These are phyloP conservation scores for Pyricularia sp. DNA, from an alignment of 2,329 filamentous ascomycete genomes.

Conservation along the genomic window DNA sequence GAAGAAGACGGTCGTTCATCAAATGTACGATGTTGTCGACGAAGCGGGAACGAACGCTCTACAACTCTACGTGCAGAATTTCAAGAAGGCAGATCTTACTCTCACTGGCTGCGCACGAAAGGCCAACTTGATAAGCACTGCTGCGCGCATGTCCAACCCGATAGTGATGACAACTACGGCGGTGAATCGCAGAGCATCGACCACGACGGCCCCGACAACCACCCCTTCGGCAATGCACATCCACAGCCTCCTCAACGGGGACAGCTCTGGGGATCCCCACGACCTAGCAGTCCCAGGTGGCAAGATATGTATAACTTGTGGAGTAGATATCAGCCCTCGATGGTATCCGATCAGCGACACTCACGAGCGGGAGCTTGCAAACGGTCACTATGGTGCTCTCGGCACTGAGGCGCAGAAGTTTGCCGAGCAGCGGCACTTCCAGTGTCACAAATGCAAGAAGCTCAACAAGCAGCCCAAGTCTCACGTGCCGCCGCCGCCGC, in stretches of 20 bases:
- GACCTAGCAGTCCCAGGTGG: slow-evolving; percentile 28
- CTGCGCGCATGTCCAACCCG: slow-evolving; percentile 43
- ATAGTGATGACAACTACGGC: slow-evolving; percentile 27
- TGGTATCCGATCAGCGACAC: slow-evolving; percentile 56
- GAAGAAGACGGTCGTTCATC: slow-evolving; percentile 63
- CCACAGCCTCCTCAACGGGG: slow-evolving; percentile 17
- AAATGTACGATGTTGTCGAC: slow-evolving; percentile 66
- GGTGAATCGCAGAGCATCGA: slow-evolving; percentile 46
- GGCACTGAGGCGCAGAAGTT: slow-evolving; percentile 50
- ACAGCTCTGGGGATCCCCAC: slow-evolving; percentile 15
- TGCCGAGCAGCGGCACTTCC: slow-evolving; percentile 50
- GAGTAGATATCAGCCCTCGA: slow-evolving; percentile 62
- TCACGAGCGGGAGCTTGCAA: slow-evolving; percentile 41
- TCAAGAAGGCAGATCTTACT: slow-evolving; percentile 88
- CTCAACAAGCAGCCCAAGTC: slow-evolving; percentile 33
- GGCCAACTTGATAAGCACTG: slow-evolving; percentile 65
- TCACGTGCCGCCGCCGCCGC: slow-evolving; percentile 12
- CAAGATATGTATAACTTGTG: slow-evolving; percentile 54
- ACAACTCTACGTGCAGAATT: slow-evolving; percentile 78
- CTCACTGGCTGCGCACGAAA: slow-evolving; percentile 90
- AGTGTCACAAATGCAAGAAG: slow-evolving; percentile 69
- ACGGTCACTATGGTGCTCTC: slow-evolving; percentile 39
- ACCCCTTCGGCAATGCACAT: slow-evolving; percentile 13
- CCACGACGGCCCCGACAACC: slow-evolving; percentile 27
- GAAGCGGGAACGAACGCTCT: slow-evolving; percentile 68